Evolutionary conservation across 192 early-diverging fungal species (phyloP), one percentile per base, ranked within the genome.

Genomic region (Backusella sp.): DNA sequence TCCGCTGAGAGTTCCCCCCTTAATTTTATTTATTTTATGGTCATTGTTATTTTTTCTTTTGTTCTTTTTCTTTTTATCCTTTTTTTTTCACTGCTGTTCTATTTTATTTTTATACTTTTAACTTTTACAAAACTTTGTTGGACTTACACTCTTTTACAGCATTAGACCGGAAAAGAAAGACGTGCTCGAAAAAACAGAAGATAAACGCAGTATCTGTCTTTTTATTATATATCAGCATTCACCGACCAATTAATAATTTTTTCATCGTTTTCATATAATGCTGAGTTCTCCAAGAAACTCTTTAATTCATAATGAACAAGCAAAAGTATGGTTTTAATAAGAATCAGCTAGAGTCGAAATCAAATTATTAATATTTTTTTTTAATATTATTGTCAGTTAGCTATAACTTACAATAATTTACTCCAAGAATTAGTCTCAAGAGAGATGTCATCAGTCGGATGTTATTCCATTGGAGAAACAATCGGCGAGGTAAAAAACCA

Each of bases 361-460:
- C 34, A 7, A 7, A n/a, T n/a, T 46, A 23, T 41, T 39, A 28
- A 62, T 14, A 3, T 62, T 4, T 62, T 62, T 59, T 53, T 62
- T 62, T 62, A 26, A n/a, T n/a, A 7, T 4, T 37, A 68, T 36
- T 14, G 15, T 6, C 79, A 89, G 88, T 87, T 89, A 74, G 84
- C 81, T 14, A 83, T 82, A 39, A 86, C 85, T 77, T 83, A 87
- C 65, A 84, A 87, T 79, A 87, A 88, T 36, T 79, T 90, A 39
- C 81, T 90, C 68, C 86, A 88, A 73, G 87, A 87, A 80, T 82
- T 90, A 19, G 86, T 85, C 32, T 85, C 87, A 34, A 69, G 66
- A 8, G 80, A 88, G 7, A 84, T 87, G 68, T 77, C 77, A 56
- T 80, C 77, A 6, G 84, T 90, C 42, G 88, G 88, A 17, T 85